phyloP scores from a whole-genome alignment of 768 basidiomycete species.

The Mycena polygramma region DNA sequence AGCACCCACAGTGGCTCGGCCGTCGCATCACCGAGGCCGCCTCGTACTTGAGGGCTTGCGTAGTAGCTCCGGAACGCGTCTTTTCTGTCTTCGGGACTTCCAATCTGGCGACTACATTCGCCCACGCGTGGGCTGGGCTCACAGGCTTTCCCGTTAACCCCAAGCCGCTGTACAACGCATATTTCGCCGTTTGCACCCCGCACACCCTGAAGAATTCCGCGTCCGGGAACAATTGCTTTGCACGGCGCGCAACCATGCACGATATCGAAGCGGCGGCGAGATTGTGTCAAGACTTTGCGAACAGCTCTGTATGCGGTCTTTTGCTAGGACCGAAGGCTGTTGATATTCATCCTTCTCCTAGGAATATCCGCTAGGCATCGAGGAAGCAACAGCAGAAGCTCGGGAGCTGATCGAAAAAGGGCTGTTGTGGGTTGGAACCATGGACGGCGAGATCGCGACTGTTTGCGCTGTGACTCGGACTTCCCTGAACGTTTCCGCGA shows the following conservation, averaged over 20 bases:
- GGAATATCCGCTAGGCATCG: constrained; percentile 59
- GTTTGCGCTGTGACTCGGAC: constrained; percentile 72
- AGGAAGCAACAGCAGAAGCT: constrained; percentile 59
- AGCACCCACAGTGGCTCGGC: constrained; percentile 48
- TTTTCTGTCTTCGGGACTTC: constrained; percentile 66
- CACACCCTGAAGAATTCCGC: constrained; percentile 49
- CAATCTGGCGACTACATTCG: constrained; percentile 56
- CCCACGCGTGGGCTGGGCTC: constrained; percentile 57
- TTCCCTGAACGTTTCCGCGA: constrained; percentile 62
- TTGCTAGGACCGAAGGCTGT: constrained; percentile 2
- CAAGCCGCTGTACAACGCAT: constrained; percentile 65
- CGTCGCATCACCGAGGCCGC: constrained; percentile 54
- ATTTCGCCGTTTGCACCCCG: constrained; percentile 58
- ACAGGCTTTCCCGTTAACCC: constrained; percentile 53
- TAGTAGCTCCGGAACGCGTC: constrained; percentile 57
- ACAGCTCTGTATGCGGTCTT: constrained; percentile 59
- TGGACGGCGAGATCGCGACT: constrained; percentile 53
- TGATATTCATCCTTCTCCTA: constrained; percentile 36
- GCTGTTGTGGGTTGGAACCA: constrained; percentile 65
- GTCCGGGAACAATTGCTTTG: constrained; percentile 51
- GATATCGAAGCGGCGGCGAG: constrained; percentile 58
- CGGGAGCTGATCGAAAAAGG: constrained; percentile 59
- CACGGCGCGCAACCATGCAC: constrained; percentile 48
- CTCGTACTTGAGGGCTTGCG: constrained; percentile 51
- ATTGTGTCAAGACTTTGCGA: constrained; percentile 66